Evolutionary conservation across 1,284 basidiomycete species (phyloP), one percentile per base, ranked within the genome.

Genomic region (Moesziomyces parantarcticus): DNA sequence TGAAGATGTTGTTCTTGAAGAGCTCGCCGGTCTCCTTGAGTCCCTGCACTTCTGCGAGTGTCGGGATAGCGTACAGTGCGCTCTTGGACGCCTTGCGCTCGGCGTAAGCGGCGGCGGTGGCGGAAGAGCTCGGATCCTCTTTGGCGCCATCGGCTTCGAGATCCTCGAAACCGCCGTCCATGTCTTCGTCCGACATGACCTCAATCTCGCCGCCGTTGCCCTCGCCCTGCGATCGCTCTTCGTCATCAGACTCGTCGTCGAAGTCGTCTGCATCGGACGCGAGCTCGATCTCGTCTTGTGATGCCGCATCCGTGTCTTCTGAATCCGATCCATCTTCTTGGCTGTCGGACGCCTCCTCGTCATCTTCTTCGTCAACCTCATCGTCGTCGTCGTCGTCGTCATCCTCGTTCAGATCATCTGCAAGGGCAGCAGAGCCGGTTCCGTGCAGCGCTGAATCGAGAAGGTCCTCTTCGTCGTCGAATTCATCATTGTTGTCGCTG

Each of bases 1-100:
- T 93, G 86, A 97, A 93, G 1, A 93, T 88, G 55, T 88, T 92
- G 0, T 92, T 94, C 76, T 89, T 88, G 81, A 91, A 93, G 18
- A 97, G 86, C 61, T 93, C 90, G 25, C 89, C 87, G 8, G 93
- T 89, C 80, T 92, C 89, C 81, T 90, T 91, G 65, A 94, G 90
- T 7, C 85, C 86, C 62, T 90, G 88, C 48, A 96, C 87, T 83
- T 96, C 93, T 64, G 90, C 84, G 21, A 85, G 80, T 0, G 87
- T 88, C 0, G 87, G 86, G 1, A 87, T 83, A 39, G 85, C 83
- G 79, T 87, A 87, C 20, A 86, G 81, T 8, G 72, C 59, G 43
- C 53, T 62, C 45, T 75, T 75, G 40, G 64, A 68, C 1, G 75
- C 50, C 14, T 71, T 74, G 50, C 77, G 69, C 68, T 53, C 64